These are phyloP conservation scores for Tolypocladium album DNA, from an alignment of 2,329 filamentous ascomycete species.

Conservation along the genomic window DNA sequence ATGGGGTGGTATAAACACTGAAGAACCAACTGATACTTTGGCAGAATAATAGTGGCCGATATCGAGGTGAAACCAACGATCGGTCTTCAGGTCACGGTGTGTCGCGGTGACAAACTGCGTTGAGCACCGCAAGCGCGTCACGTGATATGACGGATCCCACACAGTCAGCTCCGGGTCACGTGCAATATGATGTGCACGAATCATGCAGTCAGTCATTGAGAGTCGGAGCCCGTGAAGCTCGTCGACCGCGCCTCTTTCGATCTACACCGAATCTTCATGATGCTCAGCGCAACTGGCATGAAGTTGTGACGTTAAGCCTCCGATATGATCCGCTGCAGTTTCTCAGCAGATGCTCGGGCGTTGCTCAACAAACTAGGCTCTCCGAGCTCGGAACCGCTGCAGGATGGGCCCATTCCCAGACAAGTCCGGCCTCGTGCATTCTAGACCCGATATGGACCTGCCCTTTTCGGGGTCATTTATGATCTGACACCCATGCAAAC, in stretches of 20 bases:
- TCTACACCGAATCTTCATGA: not conserved
- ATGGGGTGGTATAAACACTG: constrained; percentile 20
- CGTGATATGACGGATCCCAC: not conserved
- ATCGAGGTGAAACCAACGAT: constrained; percentile 13
- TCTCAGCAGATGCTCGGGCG: not conserved
- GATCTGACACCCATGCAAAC: not conserved
- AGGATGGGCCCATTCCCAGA: not conserved
- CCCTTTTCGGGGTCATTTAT: not conserved
- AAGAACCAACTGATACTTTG: constrained; percentile 27
- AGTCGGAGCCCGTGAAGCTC: too few species aligned
- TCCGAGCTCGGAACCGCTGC: not conserved
- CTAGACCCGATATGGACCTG: not conserved
- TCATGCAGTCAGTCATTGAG: not conserved
- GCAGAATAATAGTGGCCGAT: constrained; percentile 26
- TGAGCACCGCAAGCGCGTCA: not conserved
- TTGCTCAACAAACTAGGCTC: not conserved
- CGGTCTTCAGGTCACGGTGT: constrained; percentile 6
- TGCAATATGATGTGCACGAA: not conserved
- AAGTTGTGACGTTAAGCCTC: not conserved
- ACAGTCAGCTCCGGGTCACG: not conserved
- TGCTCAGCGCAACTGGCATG: not conserved
- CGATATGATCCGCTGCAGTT: not conserved
- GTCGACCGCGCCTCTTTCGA: not conserved
- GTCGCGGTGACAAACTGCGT: constrained; percentile 10
- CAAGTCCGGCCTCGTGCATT: not conserved